Conservation (phyloP, 306 rosid species). For the Cicer arietinum region DNA sequence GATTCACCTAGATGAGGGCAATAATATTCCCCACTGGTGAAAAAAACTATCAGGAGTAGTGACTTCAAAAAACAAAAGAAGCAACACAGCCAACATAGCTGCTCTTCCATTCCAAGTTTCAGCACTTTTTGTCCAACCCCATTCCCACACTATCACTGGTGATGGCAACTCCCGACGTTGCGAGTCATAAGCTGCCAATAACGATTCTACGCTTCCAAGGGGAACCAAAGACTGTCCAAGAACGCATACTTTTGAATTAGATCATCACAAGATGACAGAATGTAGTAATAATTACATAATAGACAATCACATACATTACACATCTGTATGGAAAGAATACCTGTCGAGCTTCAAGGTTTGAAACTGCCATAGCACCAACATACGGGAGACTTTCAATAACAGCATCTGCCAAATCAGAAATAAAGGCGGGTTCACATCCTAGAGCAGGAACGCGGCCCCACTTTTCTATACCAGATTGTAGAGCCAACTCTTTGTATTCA, state of each 20-base stretch:
- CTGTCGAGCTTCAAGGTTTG: constrained; percentile 98
- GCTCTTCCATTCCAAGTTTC: constrained; percentile 99
- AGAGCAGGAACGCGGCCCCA: constrained; percentile 99
- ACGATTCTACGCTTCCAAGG: constrained; percentile 91
- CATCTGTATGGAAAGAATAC: constrained; percentile 46
- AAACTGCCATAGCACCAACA: constrained; percentile 99
- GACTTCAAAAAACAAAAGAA: constrained; percentile 85
- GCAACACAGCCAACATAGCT: constrained; percentile 95
- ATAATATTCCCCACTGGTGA: constrained; percentile 88
- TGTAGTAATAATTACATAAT: not conserved
- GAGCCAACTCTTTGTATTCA: constrained; percentile 94
- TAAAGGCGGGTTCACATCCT: constrained; percentile 94
- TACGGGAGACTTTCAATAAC: constrained; percentile 96
- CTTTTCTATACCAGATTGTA: constrained; percentile 78
- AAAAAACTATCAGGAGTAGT: constrained; percentile 94
- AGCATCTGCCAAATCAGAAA: constrained; percentile 97
- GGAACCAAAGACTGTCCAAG: constrained; percentile 88
- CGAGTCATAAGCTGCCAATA: constrained; percentile 87
- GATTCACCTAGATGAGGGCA: constrained; percentile 65
- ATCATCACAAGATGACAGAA: constrained; percentile 31
- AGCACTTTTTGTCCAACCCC: constrained; percentile 99
- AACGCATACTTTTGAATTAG: constrained; percentile 45
- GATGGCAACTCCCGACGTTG: constrained; percentile 95
- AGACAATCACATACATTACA: not conserved
- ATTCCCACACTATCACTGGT: constrained; percentile 91